Base-by-base conservation (phyloP, 768 basidiomycete genomes). In the Pulveroboletus sp. region DNA sequence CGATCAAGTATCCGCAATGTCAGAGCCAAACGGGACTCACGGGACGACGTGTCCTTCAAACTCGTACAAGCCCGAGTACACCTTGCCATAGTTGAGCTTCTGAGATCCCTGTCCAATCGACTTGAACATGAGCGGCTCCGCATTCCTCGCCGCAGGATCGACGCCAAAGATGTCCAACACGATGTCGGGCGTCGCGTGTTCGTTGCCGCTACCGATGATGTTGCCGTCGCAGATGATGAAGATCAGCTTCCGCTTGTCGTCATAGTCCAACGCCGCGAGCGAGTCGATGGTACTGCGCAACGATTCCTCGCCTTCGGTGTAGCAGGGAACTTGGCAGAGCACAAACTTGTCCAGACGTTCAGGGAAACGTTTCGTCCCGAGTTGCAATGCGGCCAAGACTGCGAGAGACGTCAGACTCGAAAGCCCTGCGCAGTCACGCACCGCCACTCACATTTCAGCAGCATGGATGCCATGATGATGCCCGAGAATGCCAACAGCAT, bases 21-120 rank as follows among this genome's bases (percentile, higher is more conserved):
- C 19, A 24, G 27, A 29, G 2, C 4, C 22, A 47, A 35, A 37
- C 14, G 4, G 2, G 13, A 72, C 78, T 62, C 58, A 80, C 72
- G 82, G 83, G 23, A 84, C 82, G 53, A 85, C 82, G 47, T 85
- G 83, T 16, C 83, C 83, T 53, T 82, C 79, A 49, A 81, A 84
- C 63, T 85, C 84, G 61, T 85, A 85, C 51, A 85, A 62, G 19
- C 83, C 83, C 27, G 83, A 83, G 61, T 85, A 85, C 23, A 85
- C 69, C 59, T 85, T 85, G 26, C 81, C 84, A 56, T 83, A 85
- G 62, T 85, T 85, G 54, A 85, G 72, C 57, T 82, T 81, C 58
- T 77, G 78, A 5, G 81, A 78, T 11, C 83, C 83, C 53, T 85
- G 79, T 9, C 83, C 83, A 36, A 85, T 68, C n/a, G 80, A 81